A percentile compares a stretch with the other conserved stretches of the same genome.
These are phyloP conservation scores for Salix dunnii DNA, from an alignment of 345 rosid genomes.

Conservation along the genomic window DNA sequence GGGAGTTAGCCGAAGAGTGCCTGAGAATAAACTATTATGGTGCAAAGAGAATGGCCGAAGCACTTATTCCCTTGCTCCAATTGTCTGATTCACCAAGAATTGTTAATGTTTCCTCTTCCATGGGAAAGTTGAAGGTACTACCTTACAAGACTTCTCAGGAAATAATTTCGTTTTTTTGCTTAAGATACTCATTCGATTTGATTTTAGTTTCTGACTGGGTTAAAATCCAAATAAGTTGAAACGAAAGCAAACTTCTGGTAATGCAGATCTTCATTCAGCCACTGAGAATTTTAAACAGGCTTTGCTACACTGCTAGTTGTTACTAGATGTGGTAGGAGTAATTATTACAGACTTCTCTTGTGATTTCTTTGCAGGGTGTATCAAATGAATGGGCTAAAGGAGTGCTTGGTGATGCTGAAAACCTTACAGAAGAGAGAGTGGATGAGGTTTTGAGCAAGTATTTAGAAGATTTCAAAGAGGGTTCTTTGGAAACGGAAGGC, in stretches of 20 bases:
- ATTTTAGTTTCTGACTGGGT: no score
- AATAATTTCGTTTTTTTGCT: no score
- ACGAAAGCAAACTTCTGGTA: no score
- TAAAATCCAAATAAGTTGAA: no score
- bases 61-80: conserved; percentile 20
- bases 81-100: conserved; percentile 24
- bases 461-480: conserved; percentile 27
- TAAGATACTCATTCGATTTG: no score
- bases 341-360: no score
- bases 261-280: no score
- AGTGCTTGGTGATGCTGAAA: conserved; percentile 20
- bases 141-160: no score
- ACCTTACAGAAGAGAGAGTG: conserved; percentile 31
- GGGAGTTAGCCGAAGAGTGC: conserved; percentile 13
- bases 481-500: conserved; percentile 19
- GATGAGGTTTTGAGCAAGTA: conserved; percentile 24
- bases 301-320: no score
- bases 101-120: conserved; percentile 35
- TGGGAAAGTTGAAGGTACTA: conserved; percentile 11
- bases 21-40: conserved; percentile 20
- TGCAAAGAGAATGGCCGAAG: conserved; percentile 15
- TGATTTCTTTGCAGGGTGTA: conserved; percentile 11
- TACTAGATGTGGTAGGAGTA: no score
- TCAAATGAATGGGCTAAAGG: conserved; percentile 27
- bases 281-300: no score